Evolutionary conservation across 2,329 filamentous ascomycete genomes (phyloP).

Genomic region (Sclerotinia minor): DNA sequence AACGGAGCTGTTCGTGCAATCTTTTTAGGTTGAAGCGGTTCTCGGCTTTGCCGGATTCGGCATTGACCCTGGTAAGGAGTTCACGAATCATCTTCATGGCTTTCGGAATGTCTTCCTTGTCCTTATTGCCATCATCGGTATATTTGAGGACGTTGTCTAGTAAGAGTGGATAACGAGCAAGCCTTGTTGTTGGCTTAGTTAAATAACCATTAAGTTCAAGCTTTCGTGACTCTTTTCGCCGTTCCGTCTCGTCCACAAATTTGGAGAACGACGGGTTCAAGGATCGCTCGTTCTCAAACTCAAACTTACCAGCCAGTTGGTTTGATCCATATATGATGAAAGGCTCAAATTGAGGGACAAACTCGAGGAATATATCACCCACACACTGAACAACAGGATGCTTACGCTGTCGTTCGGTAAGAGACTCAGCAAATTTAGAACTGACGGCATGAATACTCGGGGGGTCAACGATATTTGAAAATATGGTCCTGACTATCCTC

Average conservation of each 20-base stretch:
- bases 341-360: slow-evolving; percentile 86
- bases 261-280: slow-evolving; percentile 81
- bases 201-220: slow-evolving; percentile 96
- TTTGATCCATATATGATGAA: slow-evolving; percentile 97
- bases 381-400: slow-evolving; percentile 84
- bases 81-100: slow-evolving; percentile 85
- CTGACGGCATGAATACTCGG: slow-evolving; percentile 85
- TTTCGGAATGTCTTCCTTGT: slow-evolving; percentile 89
- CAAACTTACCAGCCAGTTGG: slow-evolving; percentile 94
- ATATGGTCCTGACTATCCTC: slow-evolving; percentile 89
- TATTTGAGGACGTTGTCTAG: slow-evolving; percentile 91
- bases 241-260: slow-evolving; percentile 95
- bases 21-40: slow-evolving; percentile 95
- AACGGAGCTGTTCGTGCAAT: slow-evolving; percentile 88
- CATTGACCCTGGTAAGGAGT: slow-evolving; percentile 83
- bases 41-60: slow-evolving; percentile 94
- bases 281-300: slow-evolving; percentile 94
- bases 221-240: slow-evolving; percentile 94
- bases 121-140: slow-evolving; percentile 83
- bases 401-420: slow-evolving; percentile 89
- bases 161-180: slow-evolving; percentile 89
- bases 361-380: slow-evolving; percentile 92
- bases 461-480: slow-evolving; percentile 88
- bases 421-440: slow-evolving; percentile 78
- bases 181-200: slow-evolving; percentile 92